phyloP scores from a whole-genome alignment of 257 asterid genomes.

The Rhazya stricta region DNA sequence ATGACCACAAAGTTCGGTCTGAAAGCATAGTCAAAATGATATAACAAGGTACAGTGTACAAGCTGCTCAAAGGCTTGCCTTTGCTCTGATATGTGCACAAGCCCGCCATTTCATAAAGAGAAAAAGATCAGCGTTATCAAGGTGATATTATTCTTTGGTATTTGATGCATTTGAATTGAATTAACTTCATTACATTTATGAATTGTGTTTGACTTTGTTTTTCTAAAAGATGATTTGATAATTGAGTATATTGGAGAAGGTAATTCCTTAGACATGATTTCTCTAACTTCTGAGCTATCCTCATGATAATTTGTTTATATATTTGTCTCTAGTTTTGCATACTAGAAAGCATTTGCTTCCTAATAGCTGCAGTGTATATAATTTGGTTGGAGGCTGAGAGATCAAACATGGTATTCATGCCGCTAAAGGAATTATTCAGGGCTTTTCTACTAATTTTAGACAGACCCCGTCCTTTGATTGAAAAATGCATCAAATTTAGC shows the following conservation, averaged over 20 bases:
- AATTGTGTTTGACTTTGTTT: background rate
- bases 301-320: background rate
- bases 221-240: conserved; percentile 62
- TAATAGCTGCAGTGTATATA: background rate
- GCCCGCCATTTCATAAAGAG: conserved; percentile 77
- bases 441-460: background rate
- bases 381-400: conserved; percentile 1
- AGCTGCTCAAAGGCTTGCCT: conserved; percentile 93
- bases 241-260: conserved; percentile 98
- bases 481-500: background rate
- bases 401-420: background rate
- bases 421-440: background rate
- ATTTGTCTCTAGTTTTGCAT: background rate
- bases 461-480: background rate
- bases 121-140: conserved; percentile 67
- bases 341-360: background rate
- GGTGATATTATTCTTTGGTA: conserved; percentile 35
- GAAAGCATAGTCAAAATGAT: too few species aligned
- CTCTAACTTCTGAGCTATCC: background rate
- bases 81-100: conserved; percentile 70
- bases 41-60: conserved; percentile 69
- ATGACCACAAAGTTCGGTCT: too few species aligned
- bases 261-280: conserved; percentile 22
- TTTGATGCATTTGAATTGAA: conserved; percentile 1
- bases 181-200: background rate